These are phyloP conservation scores for Begonia loranthoides DNA, from an alignment of 306 rosid genomes.

Conservation along the genomic window DNA sequence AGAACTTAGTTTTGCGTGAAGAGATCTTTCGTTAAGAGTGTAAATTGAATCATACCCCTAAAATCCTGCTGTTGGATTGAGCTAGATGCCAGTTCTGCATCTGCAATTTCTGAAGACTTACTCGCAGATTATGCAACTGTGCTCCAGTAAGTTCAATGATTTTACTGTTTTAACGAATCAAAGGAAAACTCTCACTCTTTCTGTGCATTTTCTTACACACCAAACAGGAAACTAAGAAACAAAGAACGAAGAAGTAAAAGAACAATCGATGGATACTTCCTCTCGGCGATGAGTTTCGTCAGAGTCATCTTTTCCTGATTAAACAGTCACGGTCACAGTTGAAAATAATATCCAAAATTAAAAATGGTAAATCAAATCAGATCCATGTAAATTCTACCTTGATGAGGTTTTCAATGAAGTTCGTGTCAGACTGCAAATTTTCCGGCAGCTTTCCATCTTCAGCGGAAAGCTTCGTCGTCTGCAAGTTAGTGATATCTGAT, in stretches of 20 bases:
- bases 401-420: slow-evolving; percentile 46
- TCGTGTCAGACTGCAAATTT: slow-evolving; percentile 9
- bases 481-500: slow-evolving; percentile 61
- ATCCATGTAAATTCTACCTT: slow-evolving; percentile 19
- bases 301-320: slow-evolving; percentile 55
- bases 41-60: slow-evolving; percentile 29
- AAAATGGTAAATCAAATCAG: not conserved
- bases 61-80: slow-evolving; percentile 65
- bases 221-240: not conserved
- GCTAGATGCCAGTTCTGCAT: slow-evolving; percentile 76
- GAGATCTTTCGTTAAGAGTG: not conserved
- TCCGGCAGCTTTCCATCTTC: slow-evolving; percentile 18
- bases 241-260: not conserved
- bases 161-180: slow-evolving; percentile 30
- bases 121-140: slow-evolving; percentile 48
- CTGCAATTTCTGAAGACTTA: slow-evolving; percentile 56
- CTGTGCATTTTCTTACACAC: not conserved
- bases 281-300: slow-evolving; percentile 40
- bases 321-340: slow-evolving; percentile 8
- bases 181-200: slow-evolving; percentile 14
- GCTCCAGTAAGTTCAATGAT: slow-evolving; percentile 48
- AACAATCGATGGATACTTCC: slow-evolving; percentile 50
- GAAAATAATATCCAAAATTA: not conserved
- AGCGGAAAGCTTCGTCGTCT: slow-evolving; percentile 8
- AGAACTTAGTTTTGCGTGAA: not conserved